Evolutionary conservation across 805 yeast species (phyloP).

Genomic region (Candida andamanensis): DNA sequence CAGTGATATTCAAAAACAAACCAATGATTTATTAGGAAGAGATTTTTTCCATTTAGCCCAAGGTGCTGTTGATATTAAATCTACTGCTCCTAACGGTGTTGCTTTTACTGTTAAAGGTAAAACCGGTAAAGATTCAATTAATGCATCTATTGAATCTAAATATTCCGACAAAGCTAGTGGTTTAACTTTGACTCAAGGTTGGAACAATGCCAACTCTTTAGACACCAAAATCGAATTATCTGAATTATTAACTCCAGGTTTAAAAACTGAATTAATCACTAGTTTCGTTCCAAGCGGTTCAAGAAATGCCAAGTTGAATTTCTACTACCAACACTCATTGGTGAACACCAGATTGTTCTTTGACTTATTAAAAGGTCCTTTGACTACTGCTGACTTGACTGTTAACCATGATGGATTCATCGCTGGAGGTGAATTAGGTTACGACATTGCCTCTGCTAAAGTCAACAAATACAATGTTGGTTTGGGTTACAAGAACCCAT

Average conservation of each 20-base stretch:
- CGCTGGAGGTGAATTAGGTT: constrained; percentile 95
- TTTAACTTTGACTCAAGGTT: constrained; percentile 91
- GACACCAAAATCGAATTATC: constrained; percentile 90
- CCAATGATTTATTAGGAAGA: constrained; percentile 82
- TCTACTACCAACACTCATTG: constrained; percentile 87
- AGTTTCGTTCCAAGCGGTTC: constrained; percentile 78
- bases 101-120: constrained; percentile 92
- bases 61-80: constrained; percentile 82
- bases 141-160: constrained; percentile 88
- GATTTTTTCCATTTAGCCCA: constrained; percentile 93
- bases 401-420: constrained; percentile 95
- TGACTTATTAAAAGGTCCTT: constrained; percentile 92
- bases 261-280: constrained; percentile 88
- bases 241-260: constrained; percentile 90
- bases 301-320: constrained; percentile 84
- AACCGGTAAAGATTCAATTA: constrained; percentile 71
- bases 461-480: constrained; percentile 93
- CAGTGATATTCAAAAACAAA: constrained; percentile 87
- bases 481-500: constrained; percentile 85
- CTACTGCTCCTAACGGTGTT: constrained; percentile 95
- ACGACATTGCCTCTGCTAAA: constrained; percentile 89
- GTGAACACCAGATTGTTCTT: constrained; percentile 93
- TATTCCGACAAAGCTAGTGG: constrained; percentile 91
- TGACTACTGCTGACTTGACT: constrained; percentile 91
- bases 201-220: constrained; percentile 91